Conservation (phyloP, 495 filamentous ascomycete species). For the Tricharina praecox region DNA sequence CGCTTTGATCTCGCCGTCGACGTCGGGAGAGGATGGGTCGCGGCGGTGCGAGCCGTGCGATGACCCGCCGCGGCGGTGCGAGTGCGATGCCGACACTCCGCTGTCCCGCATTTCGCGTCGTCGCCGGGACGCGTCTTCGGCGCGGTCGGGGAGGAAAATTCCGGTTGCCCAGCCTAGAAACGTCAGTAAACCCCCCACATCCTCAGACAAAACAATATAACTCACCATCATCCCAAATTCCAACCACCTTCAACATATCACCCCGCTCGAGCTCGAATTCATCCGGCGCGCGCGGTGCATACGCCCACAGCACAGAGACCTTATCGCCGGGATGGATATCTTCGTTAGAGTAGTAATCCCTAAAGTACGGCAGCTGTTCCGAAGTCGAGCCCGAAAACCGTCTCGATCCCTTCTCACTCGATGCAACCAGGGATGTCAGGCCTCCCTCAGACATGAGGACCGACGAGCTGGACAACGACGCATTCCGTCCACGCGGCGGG, state of each 20-base stretch:
- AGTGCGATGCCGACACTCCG: slow-evolving; percentile 55
- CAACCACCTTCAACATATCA: slow-evolving; percentile 96
- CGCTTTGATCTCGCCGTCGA: slow-evolving; percentile 80
- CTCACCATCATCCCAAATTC: slow-evolving; percentile 92
- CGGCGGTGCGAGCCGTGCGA: no score
- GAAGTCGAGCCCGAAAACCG: slow-evolving; percentile 76
- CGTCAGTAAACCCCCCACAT: background rate
- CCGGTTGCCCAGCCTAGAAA: slow-evolving; percentile 67
- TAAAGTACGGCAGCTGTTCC: slow-evolving; percentile 88
- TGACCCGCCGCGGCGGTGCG: slow-evolving; percentile 19
- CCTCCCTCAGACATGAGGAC: slow-evolving; percentile 50
- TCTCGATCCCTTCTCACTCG: slow-evolving; percentile 60
- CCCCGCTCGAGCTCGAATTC: slow-evolving; percentile 89
- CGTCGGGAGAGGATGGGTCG: slow-evolving; percentile 50
- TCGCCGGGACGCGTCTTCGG: slow-evolving; percentile 72
- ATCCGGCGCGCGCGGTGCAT: slow-evolving; percentile 80
- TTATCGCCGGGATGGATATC: slow-evolving; percentile 84
- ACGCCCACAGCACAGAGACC: slow-evolving; percentile 89
- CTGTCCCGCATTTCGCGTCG: slow-evolving; percentile 75
- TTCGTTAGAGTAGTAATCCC: slow-evolving; percentile 95
- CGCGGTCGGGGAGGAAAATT: slow-evolving; percentile 59
- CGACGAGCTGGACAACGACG: slow-evolving; percentile 79
- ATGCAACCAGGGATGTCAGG: slow-evolving; percentile 55
- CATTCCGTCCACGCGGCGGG: slow-evolving; percentile 57
- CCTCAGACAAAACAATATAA: background rate